phyloP scores from a whole-genome alignment of 495 filamentous ascomycete species.

The Saxispiralis lemnorum region DNA sequence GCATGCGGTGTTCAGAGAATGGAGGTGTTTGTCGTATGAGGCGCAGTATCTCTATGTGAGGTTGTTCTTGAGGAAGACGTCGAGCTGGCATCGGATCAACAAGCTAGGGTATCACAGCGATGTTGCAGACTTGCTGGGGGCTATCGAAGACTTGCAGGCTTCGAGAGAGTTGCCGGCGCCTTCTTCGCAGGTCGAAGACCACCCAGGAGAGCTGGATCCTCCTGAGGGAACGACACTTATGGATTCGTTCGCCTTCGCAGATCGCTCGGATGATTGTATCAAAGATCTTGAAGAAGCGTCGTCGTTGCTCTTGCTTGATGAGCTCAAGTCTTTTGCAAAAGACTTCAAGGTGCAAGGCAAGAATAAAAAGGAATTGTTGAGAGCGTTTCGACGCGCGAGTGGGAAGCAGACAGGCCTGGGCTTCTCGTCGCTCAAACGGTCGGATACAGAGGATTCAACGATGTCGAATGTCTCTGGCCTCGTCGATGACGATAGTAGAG shows the following conservation, averaged over 20 bases:
- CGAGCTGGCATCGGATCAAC: constrained; percentile 78
- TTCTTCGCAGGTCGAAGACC: constrained; percentile 22
- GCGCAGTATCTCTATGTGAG: constrained; percentile 89
- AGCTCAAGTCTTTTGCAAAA: constrained; percentile 70
- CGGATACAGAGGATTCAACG: constrained; percentile 30
- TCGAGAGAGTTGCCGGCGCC: constrained; percentile 27
- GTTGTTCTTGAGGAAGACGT: constrained; percentile 82
- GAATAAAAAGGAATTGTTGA: constrained; percentile 67
- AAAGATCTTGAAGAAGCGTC: constrained; percentile 72
- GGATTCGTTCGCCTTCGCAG: constrained; percentile 55
- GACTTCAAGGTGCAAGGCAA: constrained; percentile 76
- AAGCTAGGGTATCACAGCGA: constrained; percentile 65
- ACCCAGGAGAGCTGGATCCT: constrained; percentile 31
- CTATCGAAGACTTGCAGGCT: constrained; percentile 43
- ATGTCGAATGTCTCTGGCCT: constrained; percentile 8
- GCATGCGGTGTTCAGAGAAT: constrained; percentile 56
- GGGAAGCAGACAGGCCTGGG: constrained; percentile 54
- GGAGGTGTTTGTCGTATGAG: constrained; percentile 61
- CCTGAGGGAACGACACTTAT: constrained; percentile 33
- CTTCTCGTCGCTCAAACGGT: constrained; percentile 38
- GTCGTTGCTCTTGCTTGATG: constrained; percentile 61
- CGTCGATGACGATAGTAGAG: constrained; percentile 9
- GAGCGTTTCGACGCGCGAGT: constrained; percentile 51
- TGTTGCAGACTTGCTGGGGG: constrained; percentile 51
- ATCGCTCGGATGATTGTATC: constrained; percentile 53